Conservation (phyloP, 371 early-diverging fungal genomes). For the Mitosporidium daphniae region DNA sequence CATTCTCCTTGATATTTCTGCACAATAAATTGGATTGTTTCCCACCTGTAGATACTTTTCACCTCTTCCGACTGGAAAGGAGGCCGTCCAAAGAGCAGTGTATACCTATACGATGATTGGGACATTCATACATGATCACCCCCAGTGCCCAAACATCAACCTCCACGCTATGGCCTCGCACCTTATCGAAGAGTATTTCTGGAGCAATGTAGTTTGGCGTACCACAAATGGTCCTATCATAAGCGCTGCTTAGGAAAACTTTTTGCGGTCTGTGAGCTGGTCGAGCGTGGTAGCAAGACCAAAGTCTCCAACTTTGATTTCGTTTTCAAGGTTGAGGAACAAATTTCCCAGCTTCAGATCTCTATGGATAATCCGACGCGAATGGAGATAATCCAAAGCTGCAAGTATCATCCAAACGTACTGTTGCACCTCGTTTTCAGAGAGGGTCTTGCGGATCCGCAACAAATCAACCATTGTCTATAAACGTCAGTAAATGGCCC, state of each 20-base stretch:
- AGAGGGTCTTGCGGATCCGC: slow-evolving; percentile 25
- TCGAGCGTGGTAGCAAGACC: slow-evolving; percentile 48
- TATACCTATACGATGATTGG: slow-evolving; percentile 17
- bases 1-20: no score
- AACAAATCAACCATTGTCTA: slow-evolving; percentile 46
- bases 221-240: slow-evolving; percentile 48
- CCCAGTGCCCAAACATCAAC: slow-evolving; percentile 95
- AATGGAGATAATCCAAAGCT: slow-evolving; percentile 50
- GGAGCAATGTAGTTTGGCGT: slow-evolving; percentile 97
- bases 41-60: slow-evolving; percentile 34
- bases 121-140: slow-evolving; percentile 29
- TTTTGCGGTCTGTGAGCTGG: slow-evolving; percentile 37
- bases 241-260: slow-evolving; percentile 9
- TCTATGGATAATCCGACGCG: slow-evolving; percentile 46
- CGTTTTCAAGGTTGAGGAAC: slow-evolving; percentile 36
- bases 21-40: no score
- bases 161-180: slow-evolving; percentile 59
- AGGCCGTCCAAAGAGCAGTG: slow-evolving; percentile 56
- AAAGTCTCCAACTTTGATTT: slow-evolving; percentile 82
- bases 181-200: slow-evolving; percentile 47
- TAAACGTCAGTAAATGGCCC: background rate
- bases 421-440: slow-evolving; percentile 51
- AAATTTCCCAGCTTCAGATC: slow-evolving; percentile 89
- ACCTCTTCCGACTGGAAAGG: slow-evolving; percentile 69
- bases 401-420: slow-evolving; percentile 42